phyloP scores from a whole-genome alignment of 192 early-diverging fungal species.

The Allomyces macrogynus region DNA sequence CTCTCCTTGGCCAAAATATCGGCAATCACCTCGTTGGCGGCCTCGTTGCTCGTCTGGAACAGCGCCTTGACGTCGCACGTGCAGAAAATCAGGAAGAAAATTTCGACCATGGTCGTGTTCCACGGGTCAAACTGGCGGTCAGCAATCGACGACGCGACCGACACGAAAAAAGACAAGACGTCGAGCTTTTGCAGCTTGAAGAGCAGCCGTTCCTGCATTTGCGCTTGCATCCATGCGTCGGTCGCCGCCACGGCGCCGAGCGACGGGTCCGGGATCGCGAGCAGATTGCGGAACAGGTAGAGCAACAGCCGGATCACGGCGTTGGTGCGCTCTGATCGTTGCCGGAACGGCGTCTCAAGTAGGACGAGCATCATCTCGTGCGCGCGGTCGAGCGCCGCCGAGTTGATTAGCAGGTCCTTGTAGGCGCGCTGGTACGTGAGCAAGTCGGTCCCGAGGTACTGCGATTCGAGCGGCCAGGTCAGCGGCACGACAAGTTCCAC shows the following conservation, averaged over 20 bases:
- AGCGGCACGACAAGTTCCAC: constrained; percentile 7
- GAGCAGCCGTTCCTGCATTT: constrained; percentile 2
- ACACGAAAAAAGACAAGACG: constrained; percentile 4
- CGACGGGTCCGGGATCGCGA: constrained; percentile 2
- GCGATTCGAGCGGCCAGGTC: constrained; percentile 4
- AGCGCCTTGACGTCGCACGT: not conserved
- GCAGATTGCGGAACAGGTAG: constrained; percentile 3
- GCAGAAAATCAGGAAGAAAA: constrained; percentile 2
- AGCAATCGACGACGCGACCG: constrained; percentile 2
- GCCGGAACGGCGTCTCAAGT: not conserved
- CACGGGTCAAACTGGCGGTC: constrained; percentile 4
- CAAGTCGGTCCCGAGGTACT: constrained; percentile 1
- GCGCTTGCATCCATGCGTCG: not conserved
- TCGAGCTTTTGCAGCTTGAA: constrained; percentile 1
- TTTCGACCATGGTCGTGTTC: constrained; percentile 4
- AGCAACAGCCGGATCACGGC: not conserved
- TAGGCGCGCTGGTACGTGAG: not conserved
- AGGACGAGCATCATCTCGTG: constrained; percentile 1
- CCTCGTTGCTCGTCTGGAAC: not conserved
- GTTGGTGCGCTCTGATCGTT: not conserved
- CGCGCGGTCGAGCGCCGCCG: not conserved
- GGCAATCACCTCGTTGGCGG: not conserved
- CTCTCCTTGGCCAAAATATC: not conserved
- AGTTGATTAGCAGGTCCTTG: constrained; percentile 1
- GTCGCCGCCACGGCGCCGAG: not conserved